A percentile compares a stretch with the other conserved stretches of the same genome.
Conservation (phyloP, 352 stramenopile genomes). For the Elongisporangium undulatum region DNA sequence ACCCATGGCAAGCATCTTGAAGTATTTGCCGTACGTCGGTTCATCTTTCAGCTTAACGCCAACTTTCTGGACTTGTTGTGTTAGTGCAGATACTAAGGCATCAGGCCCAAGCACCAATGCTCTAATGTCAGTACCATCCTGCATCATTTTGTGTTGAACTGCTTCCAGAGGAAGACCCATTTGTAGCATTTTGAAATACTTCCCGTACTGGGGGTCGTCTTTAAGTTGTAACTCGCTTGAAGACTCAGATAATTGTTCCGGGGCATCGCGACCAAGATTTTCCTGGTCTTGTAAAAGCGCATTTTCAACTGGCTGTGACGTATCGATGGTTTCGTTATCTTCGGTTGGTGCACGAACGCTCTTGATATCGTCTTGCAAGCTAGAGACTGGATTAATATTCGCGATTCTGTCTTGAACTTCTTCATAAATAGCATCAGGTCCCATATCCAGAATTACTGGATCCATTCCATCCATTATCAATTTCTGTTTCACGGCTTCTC, state of each 20-base stretch:
- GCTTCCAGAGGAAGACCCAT: conserved; percentile 81
- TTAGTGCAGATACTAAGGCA: conserved; percentile 31
- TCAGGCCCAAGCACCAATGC: conserved; percentile 60
- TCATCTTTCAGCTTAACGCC: conserved; percentile 28
- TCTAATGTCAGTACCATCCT: conserved; percentile 35
- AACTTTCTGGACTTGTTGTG: not conserved
- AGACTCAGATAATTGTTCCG: not conserved
- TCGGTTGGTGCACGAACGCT: conserved; percentile 25
- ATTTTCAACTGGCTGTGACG: conserved; percentile 4
- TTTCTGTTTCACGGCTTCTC: conserved; percentile 89
- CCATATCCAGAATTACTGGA: conserved; percentile 56
- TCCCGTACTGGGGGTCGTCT: conserved; percentile 49
- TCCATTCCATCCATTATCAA: conserved; percentile 89
- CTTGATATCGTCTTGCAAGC: conserved; percentile 65
- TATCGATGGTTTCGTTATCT: conserved; percentile 2
- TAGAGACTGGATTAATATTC: conserved; percentile 15
- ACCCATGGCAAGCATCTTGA: conserved; percentile 93
- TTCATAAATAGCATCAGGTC: conserved; percentile 53
- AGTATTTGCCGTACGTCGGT: conserved; percentile 77
- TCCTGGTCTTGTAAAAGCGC: not conserved
- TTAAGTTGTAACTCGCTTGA: conserved; percentile 10
- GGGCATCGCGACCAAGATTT: conserved; percentile 30
- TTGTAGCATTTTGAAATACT: conserved; percentile 94
- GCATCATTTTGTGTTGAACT: conserved; percentile 83
- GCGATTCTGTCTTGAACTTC: conserved; percentile 56